Conservation (phyloP, 768 basidiomycete genomes). For the Cystobasidiopsis lactophilus region DNA sequence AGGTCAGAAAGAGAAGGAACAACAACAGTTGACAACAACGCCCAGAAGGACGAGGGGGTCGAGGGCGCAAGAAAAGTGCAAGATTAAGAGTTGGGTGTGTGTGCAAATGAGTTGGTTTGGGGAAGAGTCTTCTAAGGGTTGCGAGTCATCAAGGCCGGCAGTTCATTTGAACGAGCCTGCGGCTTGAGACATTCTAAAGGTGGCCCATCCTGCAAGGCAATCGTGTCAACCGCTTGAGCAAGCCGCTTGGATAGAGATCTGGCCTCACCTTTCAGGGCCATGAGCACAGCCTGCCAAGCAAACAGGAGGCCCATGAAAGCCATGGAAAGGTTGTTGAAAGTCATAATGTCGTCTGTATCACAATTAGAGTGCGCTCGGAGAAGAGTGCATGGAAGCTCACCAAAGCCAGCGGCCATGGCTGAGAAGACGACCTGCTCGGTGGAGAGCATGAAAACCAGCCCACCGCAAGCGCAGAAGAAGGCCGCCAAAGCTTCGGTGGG, state of each 20-base stretch:
- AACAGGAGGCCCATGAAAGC: slow-evolving; percentile 69
- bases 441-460: slow-evolving; percentile 69
- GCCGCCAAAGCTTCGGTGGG: slow-evolving; percentile 78
- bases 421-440: slow-evolving; percentile 77
- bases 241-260: not conserved
- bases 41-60: no score
- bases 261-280: slow-evolving; percentile 59
- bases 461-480: slow-evolving; percentile 70
- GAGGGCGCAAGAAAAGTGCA: no score
- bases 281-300: slow-evolving; percentile 54
- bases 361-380: not conserved
- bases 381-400: slow-evolving; percentile 31
- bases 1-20: no score
- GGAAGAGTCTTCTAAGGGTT: no score
- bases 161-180: no score
- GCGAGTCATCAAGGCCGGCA: no score
- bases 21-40: no score
- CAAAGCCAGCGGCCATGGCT: slow-evolving; percentile 72
- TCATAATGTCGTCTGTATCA: slow-evolving; percentile 60
- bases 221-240: not conserved
- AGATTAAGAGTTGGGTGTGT: no score
- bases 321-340: slow-evolving; percentile 54
- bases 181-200: no score
- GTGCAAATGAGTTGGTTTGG: no score
- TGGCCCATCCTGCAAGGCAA: no score